phyloP scores from a whole-genome alignment of 352 stramenopile species.

The Poterioochromonas sp. region DNA sequence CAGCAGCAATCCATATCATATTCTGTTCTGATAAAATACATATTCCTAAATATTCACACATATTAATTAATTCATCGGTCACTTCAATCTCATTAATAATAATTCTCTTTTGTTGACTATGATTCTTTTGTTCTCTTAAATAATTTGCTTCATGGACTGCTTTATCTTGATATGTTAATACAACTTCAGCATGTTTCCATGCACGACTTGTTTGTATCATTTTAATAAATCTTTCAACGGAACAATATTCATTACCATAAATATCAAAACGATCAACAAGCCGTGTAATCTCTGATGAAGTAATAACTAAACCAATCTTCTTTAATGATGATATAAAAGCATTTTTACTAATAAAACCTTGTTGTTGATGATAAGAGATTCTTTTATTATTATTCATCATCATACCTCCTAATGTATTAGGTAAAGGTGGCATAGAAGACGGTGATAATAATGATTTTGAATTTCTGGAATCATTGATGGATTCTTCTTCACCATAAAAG shows the following conservation, averaged over 20 bases:
- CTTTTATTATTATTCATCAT: neutral
- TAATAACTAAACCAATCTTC: neutral
- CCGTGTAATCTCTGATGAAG: neutral
- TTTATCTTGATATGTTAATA: slow-evolving; percentile 2
- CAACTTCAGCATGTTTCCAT: neutral
- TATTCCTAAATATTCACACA: slow-evolving; percentile 28
- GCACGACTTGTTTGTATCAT: neutral
- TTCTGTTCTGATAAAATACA: neutral
- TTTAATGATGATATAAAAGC: neutral
- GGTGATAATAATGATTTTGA: no score
- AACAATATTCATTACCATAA: slow-evolving; percentile 4
- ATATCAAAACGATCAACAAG: slow-evolving; percentile 18
- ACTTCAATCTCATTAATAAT: neutral
- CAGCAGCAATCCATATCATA: slow-evolving; percentile 18
- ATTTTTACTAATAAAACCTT: neutral
- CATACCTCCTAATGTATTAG: neutral
- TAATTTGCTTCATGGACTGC: neutral
- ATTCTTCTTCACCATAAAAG: neutral
- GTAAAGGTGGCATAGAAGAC: neutral
- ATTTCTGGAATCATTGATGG: neutral
- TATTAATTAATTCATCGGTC: neutral
- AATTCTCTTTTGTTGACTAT: neutral
- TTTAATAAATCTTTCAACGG: neutral
- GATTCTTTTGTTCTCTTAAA: neutral
- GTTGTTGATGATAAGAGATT: neutral